Conservation (phyloP, 352 stramenopile species). For the Pythium biforme region DNA sequence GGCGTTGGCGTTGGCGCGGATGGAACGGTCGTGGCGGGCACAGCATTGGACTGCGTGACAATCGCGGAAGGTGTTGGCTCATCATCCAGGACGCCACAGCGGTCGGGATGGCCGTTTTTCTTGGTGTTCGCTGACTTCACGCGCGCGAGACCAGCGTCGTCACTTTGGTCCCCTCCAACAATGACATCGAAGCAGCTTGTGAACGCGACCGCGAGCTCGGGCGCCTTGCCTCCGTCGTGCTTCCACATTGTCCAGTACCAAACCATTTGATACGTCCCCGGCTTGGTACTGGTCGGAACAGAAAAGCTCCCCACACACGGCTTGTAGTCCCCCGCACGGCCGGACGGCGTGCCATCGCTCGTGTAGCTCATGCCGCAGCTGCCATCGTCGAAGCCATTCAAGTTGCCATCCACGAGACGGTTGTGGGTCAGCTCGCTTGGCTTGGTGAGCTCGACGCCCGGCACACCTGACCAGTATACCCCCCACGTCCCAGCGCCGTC, state of each 20-base stretch:
- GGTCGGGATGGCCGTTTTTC: too few species aligned
- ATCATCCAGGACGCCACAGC: neutral
- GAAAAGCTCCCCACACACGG: conserved; percentile 36
- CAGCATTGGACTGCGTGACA: neutral
- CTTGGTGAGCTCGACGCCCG: conserved; percentile 28
- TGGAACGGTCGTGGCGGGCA: neutral
- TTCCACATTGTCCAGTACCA: conserved; percentile 34
- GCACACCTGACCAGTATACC: conserved; percentile 34
- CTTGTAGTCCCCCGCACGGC: conserved; percentile 29
- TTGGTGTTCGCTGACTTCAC: too few species aligned
- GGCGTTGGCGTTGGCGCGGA: neutral
- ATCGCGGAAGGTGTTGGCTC: neutral
- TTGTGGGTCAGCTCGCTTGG: conserved; percentile 31
- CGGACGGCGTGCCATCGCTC: conserved; percentile 7
- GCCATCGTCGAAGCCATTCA: conserved; percentile 32
- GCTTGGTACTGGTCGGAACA: conserved; percentile 23
- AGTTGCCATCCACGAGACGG: conserved; percentile 27
- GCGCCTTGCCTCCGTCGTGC: neutral
- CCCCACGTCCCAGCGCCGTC: conserved; percentile 24
- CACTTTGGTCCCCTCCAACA: conserved; percentile 1
- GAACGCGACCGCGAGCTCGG: conserved; percentile 13
- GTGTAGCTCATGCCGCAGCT: conserved; percentile 33
- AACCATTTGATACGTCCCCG: conserved; percentile 35
- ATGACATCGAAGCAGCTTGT: conserved; percentile 32
- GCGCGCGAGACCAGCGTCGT: neutral